These are phyloP conservation scores for Heritiera fomes DNA, from an alignment of 345 rosid species.

Conservation along the genomic window DNA sequence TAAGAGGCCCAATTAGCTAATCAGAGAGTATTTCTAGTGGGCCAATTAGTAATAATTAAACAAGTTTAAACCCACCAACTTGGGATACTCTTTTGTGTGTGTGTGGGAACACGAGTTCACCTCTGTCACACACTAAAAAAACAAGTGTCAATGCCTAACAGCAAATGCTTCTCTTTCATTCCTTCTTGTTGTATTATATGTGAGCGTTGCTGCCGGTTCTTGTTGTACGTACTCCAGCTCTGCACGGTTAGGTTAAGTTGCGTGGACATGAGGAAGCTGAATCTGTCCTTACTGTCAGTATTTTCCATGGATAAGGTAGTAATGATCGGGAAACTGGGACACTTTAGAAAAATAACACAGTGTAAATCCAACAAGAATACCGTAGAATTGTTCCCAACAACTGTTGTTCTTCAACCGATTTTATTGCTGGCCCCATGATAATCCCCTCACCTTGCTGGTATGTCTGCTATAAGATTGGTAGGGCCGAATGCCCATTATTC, in stretches of 20 bases:
- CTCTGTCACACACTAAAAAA: background rate
- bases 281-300: conserved; percentile 30
- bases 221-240: conserved; percentile 21
- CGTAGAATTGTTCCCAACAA: conserved; percentile 24
- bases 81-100: background rate
- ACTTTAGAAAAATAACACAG: conserved; percentile 21
- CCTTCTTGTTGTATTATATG: conserved; percentile 24
- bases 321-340: conserved; percentile 19
- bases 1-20: background rate
- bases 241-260: conserved; percentile 23
- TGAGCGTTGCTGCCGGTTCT: conserved; percentile 16
- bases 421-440: conserved; percentile 20
- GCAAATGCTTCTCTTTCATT: background rate
- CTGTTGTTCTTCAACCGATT: conserved; percentile 3
- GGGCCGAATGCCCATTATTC: conserved; percentile 10
- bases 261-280: conserved; percentile 21
- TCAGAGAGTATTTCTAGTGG: too few relatives aligned
- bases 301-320: conserved; percentile 17
- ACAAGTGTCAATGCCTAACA: background rate
- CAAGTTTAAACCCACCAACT: too few relatives aligned
- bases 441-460: conserved; percentile 1
- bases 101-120: background rate
- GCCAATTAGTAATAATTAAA: too few relatives aligned
- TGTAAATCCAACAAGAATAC: conserved; percentile 28
- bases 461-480: conserved; percentile 17